phyloP scores from a whole-genome alignment of 176 grass and related monocot species.

The Oryza meyeriana region DNA sequence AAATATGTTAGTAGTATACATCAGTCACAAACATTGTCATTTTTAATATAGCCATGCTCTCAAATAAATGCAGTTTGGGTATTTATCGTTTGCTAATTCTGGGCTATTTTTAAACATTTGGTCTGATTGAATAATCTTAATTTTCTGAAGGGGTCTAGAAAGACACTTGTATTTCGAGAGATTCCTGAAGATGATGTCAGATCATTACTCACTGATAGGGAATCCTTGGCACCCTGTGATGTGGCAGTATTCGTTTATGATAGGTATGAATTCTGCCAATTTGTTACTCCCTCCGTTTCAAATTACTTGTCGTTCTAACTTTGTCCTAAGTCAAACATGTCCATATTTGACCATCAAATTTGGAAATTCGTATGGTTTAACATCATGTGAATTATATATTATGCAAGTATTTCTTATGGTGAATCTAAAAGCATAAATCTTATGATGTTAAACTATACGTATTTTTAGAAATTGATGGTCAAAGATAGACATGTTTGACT shows the following conservation, averaged over 20 bases:
- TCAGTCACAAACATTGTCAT: background rate
- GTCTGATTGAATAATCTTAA: background rate
- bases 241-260: constrained; percentile 86
- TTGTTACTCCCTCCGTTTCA: too few relatives aligned
- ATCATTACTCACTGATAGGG: constrained; percentile 65
- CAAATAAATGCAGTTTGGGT: background rate
- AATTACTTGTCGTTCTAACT: too few relatives aligned
- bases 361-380: too few relatives aligned
- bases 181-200: constrained; percentile 87
- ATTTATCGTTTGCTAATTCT: constrained; percentile 4
- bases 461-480: too few relatives aligned
- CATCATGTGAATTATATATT: too few relatives aligned
- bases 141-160: constrained; percentile 63
- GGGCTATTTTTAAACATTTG: background rate
- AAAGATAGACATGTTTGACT: too few relatives aligned
- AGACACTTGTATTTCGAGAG: constrained; percentile 81
- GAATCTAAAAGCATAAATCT: too few relatives aligned
- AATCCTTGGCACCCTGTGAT: constrained; percentile 85
- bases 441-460: too few relatives aligned
- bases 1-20: background rate
- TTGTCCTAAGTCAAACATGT: too few relatives aligned
- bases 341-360: too few relatives aligned
- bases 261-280: constrained; percentile 40
- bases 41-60: background rate
- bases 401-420: too few relatives aligned